These are phyloP conservation scores for Chaetomiaceae sp. DNA, from an alignment of 2,329 filamentous ascomycete genomes.

Conservation along the genomic window DNA sequence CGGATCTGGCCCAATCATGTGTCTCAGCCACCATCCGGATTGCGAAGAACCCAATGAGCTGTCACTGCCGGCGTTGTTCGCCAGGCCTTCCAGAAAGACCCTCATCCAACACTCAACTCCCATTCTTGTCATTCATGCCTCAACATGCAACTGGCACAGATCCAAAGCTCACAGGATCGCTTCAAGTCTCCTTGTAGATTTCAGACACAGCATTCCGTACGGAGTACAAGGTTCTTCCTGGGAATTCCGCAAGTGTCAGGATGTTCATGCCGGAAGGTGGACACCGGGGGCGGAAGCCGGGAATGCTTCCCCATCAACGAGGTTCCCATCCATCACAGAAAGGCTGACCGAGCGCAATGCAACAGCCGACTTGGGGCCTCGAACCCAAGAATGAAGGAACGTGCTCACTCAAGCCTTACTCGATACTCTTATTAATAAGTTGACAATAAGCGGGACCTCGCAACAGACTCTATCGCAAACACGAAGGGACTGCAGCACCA, in stretches of 20 bases:
- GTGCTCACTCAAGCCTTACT: conserved; percentile 5
- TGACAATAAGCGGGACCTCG: conserved; percentile 12
- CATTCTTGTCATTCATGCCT: too few species aligned
- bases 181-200: too few species aligned
- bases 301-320: too few species aligned
- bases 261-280: too few species aligned
- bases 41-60: conserved; percentile 6
- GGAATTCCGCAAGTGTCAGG: too few species aligned
- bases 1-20: conserved; percentile 12
- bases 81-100: conserved; percentile 8
- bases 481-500: conserved; percentile 15
- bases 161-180: too few species aligned
- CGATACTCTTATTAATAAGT: conserved; percentile 20
- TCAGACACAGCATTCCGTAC: too few species aligned
- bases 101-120: too few species aligned
- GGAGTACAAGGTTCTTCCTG: too few species aligned
- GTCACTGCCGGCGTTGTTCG: conserved; percentile 3
- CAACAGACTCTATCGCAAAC: conserved; percentile 19
- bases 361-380: conserved; percentile 3
- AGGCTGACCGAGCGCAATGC: conserved; percentile 11
- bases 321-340: conserved; percentile 1
- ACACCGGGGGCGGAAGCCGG: too few species aligned
- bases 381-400: conserved; percentile 4
- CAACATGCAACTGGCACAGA: too few species aligned
- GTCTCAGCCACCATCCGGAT: conserved; percentile 1